phyloP scores from a whole-genome alignment of 2,329 filamentous ascomycete genomes.

The Elsinoe arachidis region DNA sequence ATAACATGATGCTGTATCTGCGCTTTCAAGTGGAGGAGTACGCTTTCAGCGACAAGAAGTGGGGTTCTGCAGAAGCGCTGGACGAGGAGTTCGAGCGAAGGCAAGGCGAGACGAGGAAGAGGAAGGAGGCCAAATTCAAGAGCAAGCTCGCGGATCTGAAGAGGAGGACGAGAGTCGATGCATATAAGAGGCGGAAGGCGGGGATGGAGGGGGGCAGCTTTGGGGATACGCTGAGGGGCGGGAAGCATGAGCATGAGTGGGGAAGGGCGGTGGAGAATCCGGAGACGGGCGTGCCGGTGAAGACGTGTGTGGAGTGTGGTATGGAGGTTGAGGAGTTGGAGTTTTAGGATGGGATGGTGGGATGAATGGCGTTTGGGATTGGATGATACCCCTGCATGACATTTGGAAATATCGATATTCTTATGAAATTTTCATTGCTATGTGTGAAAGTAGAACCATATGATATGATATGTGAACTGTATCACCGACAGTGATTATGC shows the following conservation, averaged over 20 bases:
- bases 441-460: no score
- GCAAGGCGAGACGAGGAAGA: conserved; percentile 17
- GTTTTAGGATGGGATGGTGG: conserved; percentile 35
- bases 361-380: neutral
- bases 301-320: conserved; percentile 60
- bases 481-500: no score
- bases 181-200: conserved; percentile 64
- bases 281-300: conserved; percentile 65
- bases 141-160: conserved; percentile 83
- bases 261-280: conserved; percentile 50
- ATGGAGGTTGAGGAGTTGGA: conserved; percentile 61
- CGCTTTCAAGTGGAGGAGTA: conserved; percentile 92
- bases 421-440: no score
- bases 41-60: conserved; percentile 72
- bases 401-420: no score
- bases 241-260: conserved; percentile 86
- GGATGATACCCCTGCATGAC: conserved; percentile 16
- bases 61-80: conserved; percentile 54
- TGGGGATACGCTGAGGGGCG: conserved; percentile 62
- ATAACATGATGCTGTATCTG: conserved; percentile 97
- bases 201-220: conserved; percentile 50
- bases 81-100: conserved; percentile 18
- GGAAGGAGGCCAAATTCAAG: conserved; percentile 63
- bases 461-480: no score
- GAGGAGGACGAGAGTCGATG: conserved; percentile 84